Evolutionary conservation across 306 rosid genomes (phyloP).

Genomic region (Mucuna pruriens): DNA sequence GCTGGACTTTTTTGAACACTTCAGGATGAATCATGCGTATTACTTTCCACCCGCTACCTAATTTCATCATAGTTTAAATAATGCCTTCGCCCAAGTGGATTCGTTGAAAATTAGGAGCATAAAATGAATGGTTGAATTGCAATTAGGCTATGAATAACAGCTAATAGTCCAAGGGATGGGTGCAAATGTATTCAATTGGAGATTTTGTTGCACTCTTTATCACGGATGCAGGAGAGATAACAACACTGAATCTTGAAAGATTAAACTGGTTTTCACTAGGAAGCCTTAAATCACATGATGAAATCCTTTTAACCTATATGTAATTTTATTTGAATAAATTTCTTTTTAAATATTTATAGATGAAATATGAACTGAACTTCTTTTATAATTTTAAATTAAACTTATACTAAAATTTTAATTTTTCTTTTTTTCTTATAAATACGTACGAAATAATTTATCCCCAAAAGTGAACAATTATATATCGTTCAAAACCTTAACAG

Average conservation of each 20-base stretch:
- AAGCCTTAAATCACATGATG: background rate
- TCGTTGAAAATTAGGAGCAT: background rate
- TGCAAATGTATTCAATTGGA: background rate
- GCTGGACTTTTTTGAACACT: conserved; percentile 27
- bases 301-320: too few species aligned
- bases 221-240: background rate
- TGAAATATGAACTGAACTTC: too few species aligned
- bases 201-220: background rate
- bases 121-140: background rate
- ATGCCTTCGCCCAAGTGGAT: background rate
- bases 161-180: background rate
- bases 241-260: background rate
- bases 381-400: too few species aligned
- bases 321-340: too few species aligned
- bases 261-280: background rate
- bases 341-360: too few species aligned
- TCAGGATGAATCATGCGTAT: background rate
- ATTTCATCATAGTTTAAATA: conserved; percentile 19
- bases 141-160: background rate
- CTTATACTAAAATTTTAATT: too few species aligned
- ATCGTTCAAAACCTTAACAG: background rate
- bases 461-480: too few species aligned
- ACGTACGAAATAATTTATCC: too few species aligned
- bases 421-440: too few species aligned
- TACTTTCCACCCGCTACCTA: conserved; percentile 31